Percentiles rank a stretch among this genome's conserved stretches.
These are phyloP conservation scores for Pseudocercospora vitis DNA, from an alignment of 2,329 filamentous ascomycete genomes.

Conservation along the genomic window DNA sequence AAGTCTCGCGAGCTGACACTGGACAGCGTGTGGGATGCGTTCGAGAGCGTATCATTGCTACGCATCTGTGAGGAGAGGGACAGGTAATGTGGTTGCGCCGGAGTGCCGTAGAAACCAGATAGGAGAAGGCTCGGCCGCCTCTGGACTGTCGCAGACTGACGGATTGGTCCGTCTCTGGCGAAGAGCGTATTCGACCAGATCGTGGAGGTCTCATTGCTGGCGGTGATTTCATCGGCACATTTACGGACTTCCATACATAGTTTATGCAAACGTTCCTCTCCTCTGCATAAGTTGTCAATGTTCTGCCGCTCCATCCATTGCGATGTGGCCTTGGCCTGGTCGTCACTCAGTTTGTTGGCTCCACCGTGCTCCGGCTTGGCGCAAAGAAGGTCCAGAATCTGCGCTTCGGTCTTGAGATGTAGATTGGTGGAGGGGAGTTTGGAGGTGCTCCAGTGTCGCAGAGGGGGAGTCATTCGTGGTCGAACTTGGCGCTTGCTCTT, in stretches of 20 bases:
- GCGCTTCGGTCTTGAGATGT: slow-evolving; percentile 76
- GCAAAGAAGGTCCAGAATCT: slow-evolving; percentile 83
- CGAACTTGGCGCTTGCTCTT: slow-evolving; percentile 48
- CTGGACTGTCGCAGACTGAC: slow-evolving; percentile 9
- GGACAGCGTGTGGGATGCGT: slow-evolving; percentile 32
- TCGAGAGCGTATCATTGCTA: slow-evolving; percentile 31
- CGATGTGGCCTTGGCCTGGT: slow-evolving; percentile 81
- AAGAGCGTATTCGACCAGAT: slow-evolving; percentile 92
- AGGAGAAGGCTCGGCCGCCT: slow-evolving; percentile 14
- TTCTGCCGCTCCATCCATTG: slow-evolving; percentile 79
- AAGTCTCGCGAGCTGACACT: slow-evolving; percentile 57
- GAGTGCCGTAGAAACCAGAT: slow-evolving; percentile 16
- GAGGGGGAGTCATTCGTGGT: slow-evolving; percentile 42
- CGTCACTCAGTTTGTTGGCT: slow-evolving; percentile 92
- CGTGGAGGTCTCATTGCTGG: slow-evolving; percentile 80
- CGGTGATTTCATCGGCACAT: slow-evolving; percentile 77
- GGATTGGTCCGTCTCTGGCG: slow-evolving; percentile 56
- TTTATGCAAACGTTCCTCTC: slow-evolving; percentile 90
- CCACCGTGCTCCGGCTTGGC: slow-evolving; percentile 81
- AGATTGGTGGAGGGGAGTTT: slow-evolving; percentile 56
- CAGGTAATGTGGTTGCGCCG: slow-evolving; percentile 21
- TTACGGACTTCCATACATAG: slow-evolving; percentile 88
- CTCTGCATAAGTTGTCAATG: slow-evolving; percentile 90
- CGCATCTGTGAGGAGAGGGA: slow-evolving; percentile 26
- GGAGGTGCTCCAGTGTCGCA: slow-evolving; percentile 45